Evolutionary conservation across 2,329 filamentous ascomycete species (phyloP), one percentile per base, ranked within the genome.

Genomic region (Colletotrichum coccodes): DNA sequence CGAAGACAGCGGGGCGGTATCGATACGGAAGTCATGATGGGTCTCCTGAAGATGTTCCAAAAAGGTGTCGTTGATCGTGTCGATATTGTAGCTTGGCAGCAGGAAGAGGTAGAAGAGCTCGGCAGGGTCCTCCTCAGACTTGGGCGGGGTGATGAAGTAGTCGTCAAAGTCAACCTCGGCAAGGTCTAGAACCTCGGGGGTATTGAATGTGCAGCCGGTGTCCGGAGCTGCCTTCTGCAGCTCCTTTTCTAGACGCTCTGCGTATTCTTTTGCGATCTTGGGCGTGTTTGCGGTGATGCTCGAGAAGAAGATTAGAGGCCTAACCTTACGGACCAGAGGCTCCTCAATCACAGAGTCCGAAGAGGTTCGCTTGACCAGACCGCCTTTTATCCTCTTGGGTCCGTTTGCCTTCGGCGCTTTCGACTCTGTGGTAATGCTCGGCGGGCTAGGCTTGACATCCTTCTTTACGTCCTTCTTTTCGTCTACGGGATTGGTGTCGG

Each of bases 11-110:
- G 96, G 92, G 0, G 93, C 91, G 0, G 94, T 97, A 75, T 98
- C 95, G 72, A 99, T 97, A 66, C 95, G 90, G 84, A 98, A 98
- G 79, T 99, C 96, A 81, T 98, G 90, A 77, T 98, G 95, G 0
- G 95, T 98, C 78, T 99, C 95, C 76, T 92, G 87, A 6, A 99
- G 83, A 78, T 97, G 94, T 71, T 94, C 90, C 28, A 98, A 84
- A 78, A 98, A 95, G 18, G 90, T 95, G 76, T 95, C 92, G 73
- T 97, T 89, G 72, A 97, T 92, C 8, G 93, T 95, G 76, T 98
- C 95, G 75, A 98, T 97, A 76, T 98, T 97, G 84, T 98, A 98
- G 71, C 93, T 95, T 0, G 95, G 96, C 4, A 98, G 80, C 42
- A 98, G 82, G 62, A 98, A 86, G 44, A 97, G 84, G 80, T 98